Evolutionary conservation across 352 stramenopile genomes (phyloP).

Genomic region (Globisporangium ultimum): DNA sequence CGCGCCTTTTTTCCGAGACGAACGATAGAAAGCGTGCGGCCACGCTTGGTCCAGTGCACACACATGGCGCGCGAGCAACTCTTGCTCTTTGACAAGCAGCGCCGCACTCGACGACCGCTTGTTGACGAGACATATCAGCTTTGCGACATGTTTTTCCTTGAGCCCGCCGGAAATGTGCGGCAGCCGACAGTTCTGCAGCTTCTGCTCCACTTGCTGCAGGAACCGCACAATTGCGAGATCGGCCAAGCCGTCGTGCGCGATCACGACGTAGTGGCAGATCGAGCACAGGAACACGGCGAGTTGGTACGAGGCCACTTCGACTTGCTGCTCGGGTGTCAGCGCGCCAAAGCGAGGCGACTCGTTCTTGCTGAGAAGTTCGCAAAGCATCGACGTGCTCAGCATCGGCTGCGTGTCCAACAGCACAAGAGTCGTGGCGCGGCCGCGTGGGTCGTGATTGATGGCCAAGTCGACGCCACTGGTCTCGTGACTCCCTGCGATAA

Average conservation of each 20-base stretch:
- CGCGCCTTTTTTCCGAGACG: not conserved
- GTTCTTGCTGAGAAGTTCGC: constrained; percentile 40
- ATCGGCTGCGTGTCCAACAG: constrained; percentile 69
- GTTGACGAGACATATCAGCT: constrained; percentile 63
- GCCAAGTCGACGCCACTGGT: constrained; percentile 63
- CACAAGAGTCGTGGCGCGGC: constrained; percentile 36
- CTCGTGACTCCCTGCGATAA: constrained; percentile 30
- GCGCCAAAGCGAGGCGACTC: constrained; percentile 51
- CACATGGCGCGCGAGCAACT: constrained; percentile 31
- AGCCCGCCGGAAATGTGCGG: constrained; percentile 52
- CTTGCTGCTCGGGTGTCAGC: constrained; percentile 58
- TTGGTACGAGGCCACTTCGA: constrained; percentile 59
- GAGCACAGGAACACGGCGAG: constrained; percentile 63
- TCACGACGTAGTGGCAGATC: constrained; percentile 75
- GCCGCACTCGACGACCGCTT: constrained; percentile 24
- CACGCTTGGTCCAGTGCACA: constrained; percentile 34
- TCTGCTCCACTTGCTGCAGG: constrained; percentile 44
- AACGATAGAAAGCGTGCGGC: constrained; percentile 19
- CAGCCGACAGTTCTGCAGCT: constrained; percentile 52
- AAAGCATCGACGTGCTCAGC: constrained; percentile 55
- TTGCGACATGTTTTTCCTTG: constrained; percentile 49
- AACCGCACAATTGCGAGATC: constrained; percentile 40
- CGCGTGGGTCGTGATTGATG: constrained; percentile 26
- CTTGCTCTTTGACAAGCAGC: constrained; percentile 28
- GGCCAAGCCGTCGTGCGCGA: constrained; percentile 51